A percentile compares a stretch with the other conserved stretches of the same genome.
These are phyloP conservation scores for Barnettozyma vustinii DNA, from an alignment of 805 yeast species.

Conservation along the genomic window DNA sequence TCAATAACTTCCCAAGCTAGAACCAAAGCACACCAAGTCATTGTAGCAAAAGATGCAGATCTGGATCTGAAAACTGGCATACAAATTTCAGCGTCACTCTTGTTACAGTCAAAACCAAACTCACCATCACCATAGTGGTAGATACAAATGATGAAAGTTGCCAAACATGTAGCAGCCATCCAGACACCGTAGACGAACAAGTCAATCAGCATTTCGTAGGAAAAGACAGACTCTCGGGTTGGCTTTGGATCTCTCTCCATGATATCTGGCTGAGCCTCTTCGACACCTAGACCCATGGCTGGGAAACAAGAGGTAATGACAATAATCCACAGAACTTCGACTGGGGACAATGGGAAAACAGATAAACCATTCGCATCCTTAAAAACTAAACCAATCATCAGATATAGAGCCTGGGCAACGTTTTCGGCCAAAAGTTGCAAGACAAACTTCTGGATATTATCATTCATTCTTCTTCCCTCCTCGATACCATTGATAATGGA, in stretches of 20 bases:
- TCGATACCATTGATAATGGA: slow-evolving; percentile 73
- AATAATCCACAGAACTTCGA: slow-evolving; percentile 74
- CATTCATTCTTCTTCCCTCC: slow-evolving; percentile 77
- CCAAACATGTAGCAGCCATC: slow-evolving; percentile 68
- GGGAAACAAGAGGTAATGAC: slow-evolving; percentile 79
- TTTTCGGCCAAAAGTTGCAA: slow-evolving; percentile 68
- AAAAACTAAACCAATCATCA: slow-evolving; percentile 70
- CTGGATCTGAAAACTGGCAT: slow-evolving; percentile 65
- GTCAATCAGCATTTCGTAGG: slow-evolving; percentile 62
- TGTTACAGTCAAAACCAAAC: slow-evolving; percentile 63
- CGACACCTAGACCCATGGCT: slow-evolving; percentile 77
- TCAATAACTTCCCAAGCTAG: slow-evolving; percentile 84
- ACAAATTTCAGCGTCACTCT: slow-evolving; percentile 42
- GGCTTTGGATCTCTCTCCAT: slow-evolving; percentile 63
- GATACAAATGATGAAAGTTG: slow-evolving; percentile 58
- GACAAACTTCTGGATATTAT: slow-evolving; percentile 73
- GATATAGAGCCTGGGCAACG: slow-evolving; percentile 62
- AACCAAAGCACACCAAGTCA: slow-evolving; percentile 79
- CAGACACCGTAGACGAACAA: slow-evolving; percentile 68
- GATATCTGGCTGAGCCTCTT: slow-evolving; percentile 56
- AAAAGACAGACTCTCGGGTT: slow-evolving; percentile 49
- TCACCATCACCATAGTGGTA: slow-evolving; percentile 63
- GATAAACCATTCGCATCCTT: slow-evolving; percentile 57
- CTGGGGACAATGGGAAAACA: slow-evolving; percentile 79
- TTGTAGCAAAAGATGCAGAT: slow-evolving; percentile 66